Percentiles rank a stretch among this genome's conserved stretches.
phyloP scores from a whole-genome alignment of 1,284 basidiomycete species.

The Stygiomarasmius scandens region DNA sequence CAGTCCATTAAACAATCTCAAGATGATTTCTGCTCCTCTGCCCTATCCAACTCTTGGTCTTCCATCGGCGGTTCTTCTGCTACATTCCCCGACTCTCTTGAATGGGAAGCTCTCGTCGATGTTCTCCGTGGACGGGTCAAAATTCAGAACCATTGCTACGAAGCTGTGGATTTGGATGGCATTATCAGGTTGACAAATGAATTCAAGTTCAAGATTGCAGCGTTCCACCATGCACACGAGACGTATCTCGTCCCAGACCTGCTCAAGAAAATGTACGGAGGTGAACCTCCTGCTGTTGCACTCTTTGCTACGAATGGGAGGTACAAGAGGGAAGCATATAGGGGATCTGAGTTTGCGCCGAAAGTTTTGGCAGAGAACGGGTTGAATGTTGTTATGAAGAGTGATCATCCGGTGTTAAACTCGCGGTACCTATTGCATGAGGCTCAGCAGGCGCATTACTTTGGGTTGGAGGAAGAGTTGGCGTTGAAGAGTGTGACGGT shows the following conservation, averaged over 20 bases:
- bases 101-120: slow-evolving; percentile 88
- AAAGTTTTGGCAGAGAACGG: slow-evolving; percentile 78
- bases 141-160: slow-evolving; percentile 82
- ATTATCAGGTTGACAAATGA: slow-evolving; percentile 50
- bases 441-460: slow-evolving; percentile 88
- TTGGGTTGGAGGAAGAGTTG: slow-evolving; percentile 58
- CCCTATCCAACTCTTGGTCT: neutral
- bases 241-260: slow-evolving; percentile 78
- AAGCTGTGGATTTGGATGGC: slow-evolving; percentile 79
- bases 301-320: slow-evolving; percentile 72
- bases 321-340: slow-evolving; percentile 86
- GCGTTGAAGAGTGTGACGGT: slow-evolving; percentile 78
- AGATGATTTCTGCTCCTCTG: slow-evolving; percentile 56
- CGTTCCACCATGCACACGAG: slow-evolving; percentile 84
- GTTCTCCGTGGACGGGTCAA: slow-evolving; percentile 82
- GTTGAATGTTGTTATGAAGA: slow-evolving; percentile 81
- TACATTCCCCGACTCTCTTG: slow-evolving; percentile 65
- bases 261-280: slow-evolving; percentile 75
- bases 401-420: slow-evolving; percentile 76
- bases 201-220: slow-evolving; percentile 49
- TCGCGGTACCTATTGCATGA: slow-evolving; percentile 82
- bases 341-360: slow-evolving; percentile 85
- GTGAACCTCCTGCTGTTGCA: slow-evolving; percentile 68
- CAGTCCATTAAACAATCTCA: slow-evolving; percentile 64
- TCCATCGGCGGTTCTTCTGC: neutral